These are phyloP conservation scores for Calamus simplicifolius DNA, from an alignment of 176 grass and related monocot species.

Conservation along the genomic window DNA sequence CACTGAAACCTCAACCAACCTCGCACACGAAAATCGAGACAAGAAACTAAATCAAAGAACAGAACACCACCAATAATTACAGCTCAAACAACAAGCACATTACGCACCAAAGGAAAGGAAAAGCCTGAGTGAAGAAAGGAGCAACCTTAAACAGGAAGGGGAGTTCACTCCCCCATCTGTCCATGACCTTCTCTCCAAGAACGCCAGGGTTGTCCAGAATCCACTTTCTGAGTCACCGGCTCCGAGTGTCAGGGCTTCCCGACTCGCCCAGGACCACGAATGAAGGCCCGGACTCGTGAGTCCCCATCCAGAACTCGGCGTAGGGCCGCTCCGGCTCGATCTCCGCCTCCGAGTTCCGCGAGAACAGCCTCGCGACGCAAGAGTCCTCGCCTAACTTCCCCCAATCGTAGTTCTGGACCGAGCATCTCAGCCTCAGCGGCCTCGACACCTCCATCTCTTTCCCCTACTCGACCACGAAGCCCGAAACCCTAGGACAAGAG, in stretches of 20 bases:
- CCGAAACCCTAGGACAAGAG: not conserved
- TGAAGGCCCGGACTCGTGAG: constrained; percentile 66
- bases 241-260: not conserved
- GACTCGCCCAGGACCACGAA: constrained; percentile 16
- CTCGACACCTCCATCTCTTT: not conserved
- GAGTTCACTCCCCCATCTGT: constrained; percentile 60
- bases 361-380: constrained; percentile 55
- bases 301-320: constrained; percentile 97
- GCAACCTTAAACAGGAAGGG: constrained; percentile 91
- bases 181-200: constrained; percentile 48
- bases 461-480: not conserved
- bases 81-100: not conserved
- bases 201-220: constrained; percentile 38
- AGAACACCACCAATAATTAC: not conserved
- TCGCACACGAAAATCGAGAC: no score
- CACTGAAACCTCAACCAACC: no score
- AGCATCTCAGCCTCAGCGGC: constrained; percentile 44
- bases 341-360: constrained; percentile 15
- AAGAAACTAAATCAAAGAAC: no score
- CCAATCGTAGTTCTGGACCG: constrained; percentile 87
- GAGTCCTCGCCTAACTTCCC: constrained; percentile 38
- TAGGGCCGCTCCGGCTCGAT: constrained; percentile 38
- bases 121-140: not conserved
- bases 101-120: not conserved
- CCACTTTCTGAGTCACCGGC: constrained; percentile 32